Evolutionary conservation across 2,329 filamentous ascomycete genomes (phyloP), one percentile per base, ranked within the genome.

Genomic region (Aspergillus alliaceus): DNA sequence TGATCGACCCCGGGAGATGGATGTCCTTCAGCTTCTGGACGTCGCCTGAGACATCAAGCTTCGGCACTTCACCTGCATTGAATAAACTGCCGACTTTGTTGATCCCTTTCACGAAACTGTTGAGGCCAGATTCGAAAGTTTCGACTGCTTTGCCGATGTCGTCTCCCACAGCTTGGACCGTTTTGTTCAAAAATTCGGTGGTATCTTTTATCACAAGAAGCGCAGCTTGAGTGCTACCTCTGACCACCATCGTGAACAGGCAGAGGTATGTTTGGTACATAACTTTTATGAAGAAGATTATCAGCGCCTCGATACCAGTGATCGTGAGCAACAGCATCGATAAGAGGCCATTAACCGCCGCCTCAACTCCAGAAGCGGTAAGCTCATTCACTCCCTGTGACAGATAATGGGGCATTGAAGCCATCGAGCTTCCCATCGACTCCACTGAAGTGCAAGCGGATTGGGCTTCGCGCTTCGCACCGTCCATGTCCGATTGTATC

Each of bases 401-500:
- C 72, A 98, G 87, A 77, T 96, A 98, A 75, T 97, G 90, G 56
- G 95, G 95, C 92, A 98, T 96, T 35, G 95, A 98, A 37, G 93
- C 95, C 91, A 99, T 93, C 59, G 91, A 85, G 72, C 92, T 97
- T 61, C 93, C 95, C 65, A 96, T 86, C 64, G 91, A 91, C 78
- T 99, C 93, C 48, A 98, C 93, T 72, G 90, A 90, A 57, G 88
- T 91, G 75, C 95, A 99, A 62, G 93, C 92, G 52, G 90, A 89
- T 53, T 96, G 84, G 24, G 95, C 93, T 80, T 96, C 87, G 55
- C 79, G 75, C 73, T 91, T 89, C 48, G 95, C 93, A 56, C 87
- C 86, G 53, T 77, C 85, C 62, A 98, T 84, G 70, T 93, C 87
- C 65, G 86, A 81, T 70, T 92, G 82, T 61, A 97, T 84, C 66